Percentiles rank a stretch among this genome's conserved stretches.
These are phyloP conservation scores for Exophiala xenobiotica DNA, from an alignment of 2,329 filamentous ascomycete species.

Conservation along the genomic window DNA sequence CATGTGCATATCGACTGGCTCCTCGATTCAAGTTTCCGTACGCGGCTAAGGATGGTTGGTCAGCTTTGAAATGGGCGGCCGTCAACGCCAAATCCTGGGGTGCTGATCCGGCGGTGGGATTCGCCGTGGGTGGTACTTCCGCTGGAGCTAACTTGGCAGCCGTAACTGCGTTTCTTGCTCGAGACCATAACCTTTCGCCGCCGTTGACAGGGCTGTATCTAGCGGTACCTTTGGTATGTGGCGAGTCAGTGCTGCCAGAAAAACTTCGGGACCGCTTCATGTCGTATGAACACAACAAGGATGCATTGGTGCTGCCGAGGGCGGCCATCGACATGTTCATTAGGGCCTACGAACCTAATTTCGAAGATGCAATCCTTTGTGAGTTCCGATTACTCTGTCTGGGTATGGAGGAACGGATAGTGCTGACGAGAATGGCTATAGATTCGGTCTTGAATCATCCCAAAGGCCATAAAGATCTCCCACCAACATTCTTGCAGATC, in stretches of 20 bases:
- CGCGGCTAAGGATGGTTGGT: slow-evolving; percentile 16
- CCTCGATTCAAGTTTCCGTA: slow-evolving; percentile 23
- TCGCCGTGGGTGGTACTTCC: slow-evolving; percentile 50
- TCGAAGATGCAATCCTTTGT: slow-evolving; percentile 5
- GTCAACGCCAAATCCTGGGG: slow-evolving; percentile 32
- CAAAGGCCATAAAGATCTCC: slow-evolving; percentile 30
- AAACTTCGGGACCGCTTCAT: background rate
- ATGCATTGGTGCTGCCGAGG: slow-evolving; percentile 37
- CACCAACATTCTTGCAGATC: slow-evolving; percentile 21
- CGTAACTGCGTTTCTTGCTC: background rate
- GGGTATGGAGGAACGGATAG: too few relatives aligned
- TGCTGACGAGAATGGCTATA: too few relatives aligned
- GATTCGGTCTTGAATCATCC: slow-evolving; percentile 4
- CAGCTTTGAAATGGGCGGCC: slow-evolving; percentile 12
- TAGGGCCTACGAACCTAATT: slow-evolving; percentile 10
- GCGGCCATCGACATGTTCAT: slow-evolving; percentile 29
- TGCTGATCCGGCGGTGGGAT: slow-evolving; percentile 45
- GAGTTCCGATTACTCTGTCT: too few relatives aligned
- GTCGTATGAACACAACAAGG: background rate
- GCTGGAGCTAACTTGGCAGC: slow-evolving; percentile 42
- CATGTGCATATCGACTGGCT: slow-evolving; percentile 21
- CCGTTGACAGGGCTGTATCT: slow-evolving; percentile 49
- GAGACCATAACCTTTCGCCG: slow-evolving; percentile 32
- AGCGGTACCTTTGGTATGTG: slow-evolving; percentile 41
- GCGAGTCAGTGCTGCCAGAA: slow-evolving; percentile 17